Evolutionary conservation across 148 eudicot genomes (phyloP).

Genomic region (Dianthus caryophyllus): DNA sequence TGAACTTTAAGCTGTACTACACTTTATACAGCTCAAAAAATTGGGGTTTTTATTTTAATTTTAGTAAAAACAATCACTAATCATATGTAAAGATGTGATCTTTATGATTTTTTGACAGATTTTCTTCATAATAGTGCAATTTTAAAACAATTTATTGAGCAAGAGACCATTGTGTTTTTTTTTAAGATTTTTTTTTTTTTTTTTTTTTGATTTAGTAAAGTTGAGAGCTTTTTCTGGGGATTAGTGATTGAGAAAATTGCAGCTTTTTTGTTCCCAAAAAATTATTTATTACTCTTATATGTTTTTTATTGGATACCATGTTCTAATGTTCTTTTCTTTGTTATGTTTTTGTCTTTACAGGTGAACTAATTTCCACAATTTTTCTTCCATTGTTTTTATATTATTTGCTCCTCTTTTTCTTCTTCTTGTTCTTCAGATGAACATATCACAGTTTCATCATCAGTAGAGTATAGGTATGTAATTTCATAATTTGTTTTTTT

Average conservation of each 20-base stretch:
- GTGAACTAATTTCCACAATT: conserved; percentile 5
- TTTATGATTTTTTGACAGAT: not conserved
- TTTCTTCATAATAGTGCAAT: not conserved
- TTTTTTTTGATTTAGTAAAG: conserved; percentile 21
- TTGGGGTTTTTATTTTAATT: conserved; percentile 7
- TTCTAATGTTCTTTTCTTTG: conserved; percentile 20
- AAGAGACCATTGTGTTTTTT: too few relatives aligned
- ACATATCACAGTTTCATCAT: conserved; percentile 23
- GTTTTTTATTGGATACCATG: conserved; percentile 16
- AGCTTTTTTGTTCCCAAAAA: conserved; percentile 19
- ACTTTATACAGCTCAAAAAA: conserved; percentile 12
- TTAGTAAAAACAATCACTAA: conserved; percentile 5
- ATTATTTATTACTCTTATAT: too few relatives aligned
- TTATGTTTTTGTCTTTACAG: conserved; percentile 16
- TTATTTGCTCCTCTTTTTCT: not conserved
- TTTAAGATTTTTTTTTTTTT: not conserved
- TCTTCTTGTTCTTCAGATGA: conserved; percentile 13
- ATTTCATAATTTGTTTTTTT: not conserved
- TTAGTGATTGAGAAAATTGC: conserved; percentile 22
- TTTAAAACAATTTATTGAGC: too few relatives aligned
- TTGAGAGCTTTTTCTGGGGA: conserved; percentile 31
- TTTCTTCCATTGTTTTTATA: not conserved
- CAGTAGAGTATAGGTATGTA: conserved; percentile 17
- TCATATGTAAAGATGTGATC: conserved; percentile 14
- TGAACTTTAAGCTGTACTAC: conserved; percentile 11